A percentile compares a stretch with the other conserved stretches of the same genome.
phyloP scores from a whole-genome alignment of 148 eudicot genomes.

The Persicaria maculosa region DNA sequence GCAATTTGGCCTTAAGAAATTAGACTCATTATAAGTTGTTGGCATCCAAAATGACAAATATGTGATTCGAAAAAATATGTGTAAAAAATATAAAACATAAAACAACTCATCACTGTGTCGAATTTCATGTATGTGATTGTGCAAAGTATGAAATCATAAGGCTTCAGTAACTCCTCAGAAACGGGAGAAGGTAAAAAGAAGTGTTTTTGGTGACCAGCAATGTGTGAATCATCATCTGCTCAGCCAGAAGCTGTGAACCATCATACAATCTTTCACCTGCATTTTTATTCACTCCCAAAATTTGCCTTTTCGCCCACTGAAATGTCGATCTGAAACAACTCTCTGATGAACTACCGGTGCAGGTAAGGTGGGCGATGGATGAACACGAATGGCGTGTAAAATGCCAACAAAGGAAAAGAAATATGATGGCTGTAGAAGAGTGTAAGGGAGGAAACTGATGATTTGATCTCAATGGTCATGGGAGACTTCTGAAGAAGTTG shows the following conservation, averaged over 20 bases:
- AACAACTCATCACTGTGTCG: neutral
- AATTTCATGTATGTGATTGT: slow-evolving; percentile 1
- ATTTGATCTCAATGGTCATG: neutral
- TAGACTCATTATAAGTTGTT: no score
- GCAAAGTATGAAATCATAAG: neutral
- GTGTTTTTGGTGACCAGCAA: neutral
- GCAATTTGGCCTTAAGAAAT: no score
- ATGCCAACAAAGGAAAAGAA: neutral
- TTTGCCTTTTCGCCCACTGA: neutral
- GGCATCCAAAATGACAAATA: no score
- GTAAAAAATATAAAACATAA: neutral
- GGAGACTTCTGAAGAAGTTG: slow-evolving; percentile 2
- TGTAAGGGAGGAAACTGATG: neutral
- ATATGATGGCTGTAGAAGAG: neutral
- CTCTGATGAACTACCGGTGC: neutral
- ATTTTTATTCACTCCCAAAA: slow-evolving; percentile 9
- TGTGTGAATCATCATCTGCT: neutral
- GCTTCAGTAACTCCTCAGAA: neutral
- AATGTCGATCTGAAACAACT: neutral
- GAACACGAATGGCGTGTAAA: neutral
- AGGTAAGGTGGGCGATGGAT: neutral
- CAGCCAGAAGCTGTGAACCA: neutral
- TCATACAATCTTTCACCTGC: neutral
- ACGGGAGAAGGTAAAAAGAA: neutral
- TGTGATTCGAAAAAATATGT: no score